Evolutionary conservation across 2,329 filamentous ascomycete species (phyloP), one percentile per base, ranked within the genome.

Genomic region (Xylariaceae sp.): DNA sequence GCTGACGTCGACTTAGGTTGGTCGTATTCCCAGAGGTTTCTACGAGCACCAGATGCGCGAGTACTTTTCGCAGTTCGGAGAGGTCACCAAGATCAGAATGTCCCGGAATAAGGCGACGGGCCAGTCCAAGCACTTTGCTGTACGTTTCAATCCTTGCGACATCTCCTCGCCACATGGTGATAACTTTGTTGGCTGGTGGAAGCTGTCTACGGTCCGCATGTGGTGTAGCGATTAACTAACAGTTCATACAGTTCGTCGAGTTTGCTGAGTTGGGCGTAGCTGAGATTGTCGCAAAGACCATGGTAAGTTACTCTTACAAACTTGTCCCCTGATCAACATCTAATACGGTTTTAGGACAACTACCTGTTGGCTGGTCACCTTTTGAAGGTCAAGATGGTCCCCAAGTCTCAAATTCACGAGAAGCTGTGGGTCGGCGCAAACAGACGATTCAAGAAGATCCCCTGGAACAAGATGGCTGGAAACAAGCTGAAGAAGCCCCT

Each of bases 311-410:
- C 23, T 18, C 17, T 18, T 30, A 42, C 2, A 59, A 8, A 44
- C 34, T 15, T 30, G 11, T 18, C 30, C 18, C 37, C 1, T 37
- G 30, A 51, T 15, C 3, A 3, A 9, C 7, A 37, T 2, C 53
- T 60, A 52, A 59, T 58, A 10, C 54, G 10, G 15, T 35, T 34
- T 18, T 57, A 65, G 64, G 65, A 70, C 45, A 68, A 69, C 53
- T 99, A 99, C 76, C 85, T 97, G 45, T 82, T 99, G 71, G 97
- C 96, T 73, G 90, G 91, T 4, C 93, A 97, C 73, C 89, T 97
- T 63, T 80, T 99, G 67, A 93, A 95, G 75, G 93, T 92, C 75
- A 89, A 90, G 72, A 78, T 86, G 23, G 83, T 97, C 3, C 85
- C 90, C 3, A 78, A 85, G 59, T 90, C 89, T 62, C 86, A 92